Percentiles rank a stretch among this genome's conserved stretches.
Conservation (phyloP, 345 rosid species). For the Brassica napus region DNA sequence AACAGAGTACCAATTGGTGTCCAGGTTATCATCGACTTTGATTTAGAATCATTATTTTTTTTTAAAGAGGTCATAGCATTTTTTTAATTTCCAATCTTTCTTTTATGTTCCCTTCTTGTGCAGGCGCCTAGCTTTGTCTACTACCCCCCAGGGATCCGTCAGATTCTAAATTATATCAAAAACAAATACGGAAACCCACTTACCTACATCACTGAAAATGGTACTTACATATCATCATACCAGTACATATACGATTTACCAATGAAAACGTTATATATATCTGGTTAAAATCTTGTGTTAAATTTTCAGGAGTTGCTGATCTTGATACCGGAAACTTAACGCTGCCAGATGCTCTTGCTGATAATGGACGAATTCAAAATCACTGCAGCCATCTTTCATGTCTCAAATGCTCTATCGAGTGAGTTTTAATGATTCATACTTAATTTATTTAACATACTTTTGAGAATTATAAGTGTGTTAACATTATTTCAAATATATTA, state of each 20-base stretch:
- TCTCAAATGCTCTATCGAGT: constrained; percentile 31
- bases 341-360: constrained; percentile 19
- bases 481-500: neutral
- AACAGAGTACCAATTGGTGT: constrained; percentile 30
- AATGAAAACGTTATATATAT: neutral
- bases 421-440: neutral
- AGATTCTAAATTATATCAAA: constrained; percentile 26
- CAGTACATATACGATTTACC: neutral
- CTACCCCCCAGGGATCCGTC: constrained; percentile 27
- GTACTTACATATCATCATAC: neutral
- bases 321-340: constrained; percentile 15
- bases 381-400: constrained; percentile 37
- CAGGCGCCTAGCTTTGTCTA: constrained; percentile 21
- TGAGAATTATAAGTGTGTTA: neutral
- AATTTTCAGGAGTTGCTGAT: constrained; percentile 29
- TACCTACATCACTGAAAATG: constrained; percentile 37
- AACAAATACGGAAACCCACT: constrained; percentile 24
- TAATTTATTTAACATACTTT: neutral
- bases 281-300: neutral
- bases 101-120: neutral
- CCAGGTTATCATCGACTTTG: neutral
- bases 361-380: constrained; percentile 21
- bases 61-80: neutral
- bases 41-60: neutral
- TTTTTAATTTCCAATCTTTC: neutral